These are phyloP conservation scores for Chenopodium quinoa DNA, from an alignment of 148 eudicot species.

Conservation along the genomic window DNA sequence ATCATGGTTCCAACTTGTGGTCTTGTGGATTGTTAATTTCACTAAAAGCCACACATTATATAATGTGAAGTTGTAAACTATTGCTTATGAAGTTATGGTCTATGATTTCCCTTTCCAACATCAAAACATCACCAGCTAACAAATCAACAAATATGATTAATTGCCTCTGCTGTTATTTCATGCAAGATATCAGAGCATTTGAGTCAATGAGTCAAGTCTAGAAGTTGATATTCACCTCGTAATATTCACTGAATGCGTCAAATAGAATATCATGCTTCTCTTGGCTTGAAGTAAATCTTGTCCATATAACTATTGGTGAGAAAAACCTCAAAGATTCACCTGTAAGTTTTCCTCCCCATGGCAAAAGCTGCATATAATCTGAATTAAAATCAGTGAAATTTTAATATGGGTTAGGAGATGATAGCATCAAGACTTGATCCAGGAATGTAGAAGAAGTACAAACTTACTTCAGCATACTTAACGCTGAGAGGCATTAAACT, in stretches of 20 bases:
- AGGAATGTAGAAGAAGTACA: not conserved
- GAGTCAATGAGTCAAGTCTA: not conserved
- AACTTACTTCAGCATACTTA: constrained; percentile 70
- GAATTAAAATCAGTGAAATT: constrained; percentile 43
- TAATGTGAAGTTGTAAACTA: not conserved
- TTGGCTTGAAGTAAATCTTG: constrained; percentile 61
- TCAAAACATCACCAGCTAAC: not conserved
- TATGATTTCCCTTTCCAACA: not conserved
- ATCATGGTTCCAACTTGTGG: not conserved
- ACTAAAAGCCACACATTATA: not conserved
- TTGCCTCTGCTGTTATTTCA: not conserved
- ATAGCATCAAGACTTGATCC: not conserved
- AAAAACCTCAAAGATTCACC: constrained; percentile 86
- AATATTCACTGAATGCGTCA: constrained; percentile 82
- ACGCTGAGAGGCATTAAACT: constrained; percentile 60
- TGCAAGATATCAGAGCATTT: not conserved
- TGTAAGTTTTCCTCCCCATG: constrained; percentile 97
- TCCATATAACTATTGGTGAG: constrained; percentile 96
- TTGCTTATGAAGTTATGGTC: too few species aligned
- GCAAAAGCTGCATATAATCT: constrained; percentile 82
- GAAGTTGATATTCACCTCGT: constrained; percentile 48
- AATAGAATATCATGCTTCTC: constrained; percentile 50
- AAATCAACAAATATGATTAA: not conserved
- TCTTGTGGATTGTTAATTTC: not conserved
- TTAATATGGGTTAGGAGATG: constrained; percentile 17